These are phyloP conservation scores for Chionographis japonica DNA, from an alignment of 106 monocot species.

Conservation along the genomic window DNA sequence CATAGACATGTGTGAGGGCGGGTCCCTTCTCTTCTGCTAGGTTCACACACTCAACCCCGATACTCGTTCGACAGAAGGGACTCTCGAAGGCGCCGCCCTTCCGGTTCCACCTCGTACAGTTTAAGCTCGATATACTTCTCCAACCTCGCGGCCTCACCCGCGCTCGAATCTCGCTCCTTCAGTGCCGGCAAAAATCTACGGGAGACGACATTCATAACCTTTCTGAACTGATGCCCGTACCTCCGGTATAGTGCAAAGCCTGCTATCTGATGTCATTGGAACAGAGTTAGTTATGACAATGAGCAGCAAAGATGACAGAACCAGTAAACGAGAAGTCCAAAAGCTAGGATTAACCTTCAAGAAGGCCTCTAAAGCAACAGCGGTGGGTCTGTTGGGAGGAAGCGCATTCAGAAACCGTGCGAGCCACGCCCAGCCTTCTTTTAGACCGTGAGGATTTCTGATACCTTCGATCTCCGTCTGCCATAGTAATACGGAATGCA, in stretches of 20 bases:
- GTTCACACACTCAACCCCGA: too few relatives aligned
- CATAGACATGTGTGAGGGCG: too few relatives aligned
- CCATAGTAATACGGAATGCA: constrained; percentile 2
- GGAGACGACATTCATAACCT: too few relatives aligned
- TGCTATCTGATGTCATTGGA: constrained; percentile 53
- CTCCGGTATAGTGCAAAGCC: constrained; percentile 57
- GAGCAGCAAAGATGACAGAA: neutral
- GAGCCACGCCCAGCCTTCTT: constrained; percentile 93
- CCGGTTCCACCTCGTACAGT: constrained; percentile 52
- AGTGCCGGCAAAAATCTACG: constrained; percentile 48
- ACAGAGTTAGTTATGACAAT: constrained; percentile 1
- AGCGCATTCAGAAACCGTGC: constrained; percentile 74
- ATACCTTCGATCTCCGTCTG: constrained; percentile 67
- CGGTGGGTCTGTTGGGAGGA: constrained; percentile 53
- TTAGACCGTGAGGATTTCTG: constrained; percentile 64
- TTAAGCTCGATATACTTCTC: constrained; percentile 50
- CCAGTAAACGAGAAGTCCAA: neutral
- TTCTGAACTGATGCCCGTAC: constrained; percentile 75
- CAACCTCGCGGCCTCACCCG: constrained; percentile 29
- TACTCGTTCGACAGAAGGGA: constrained; percentile 37
- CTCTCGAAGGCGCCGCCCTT: constrained; percentile 44
- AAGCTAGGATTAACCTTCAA: constrained; percentile 40
- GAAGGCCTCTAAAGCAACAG: constrained; percentile 71
- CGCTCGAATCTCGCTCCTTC: constrained; percentile 31
- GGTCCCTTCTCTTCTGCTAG: too few relatives aligned